phyloP scores from a whole-genome alignment of 2,329 filamentous ascomycete genomes.

The Pseudopyricularia javanii region DNA sequence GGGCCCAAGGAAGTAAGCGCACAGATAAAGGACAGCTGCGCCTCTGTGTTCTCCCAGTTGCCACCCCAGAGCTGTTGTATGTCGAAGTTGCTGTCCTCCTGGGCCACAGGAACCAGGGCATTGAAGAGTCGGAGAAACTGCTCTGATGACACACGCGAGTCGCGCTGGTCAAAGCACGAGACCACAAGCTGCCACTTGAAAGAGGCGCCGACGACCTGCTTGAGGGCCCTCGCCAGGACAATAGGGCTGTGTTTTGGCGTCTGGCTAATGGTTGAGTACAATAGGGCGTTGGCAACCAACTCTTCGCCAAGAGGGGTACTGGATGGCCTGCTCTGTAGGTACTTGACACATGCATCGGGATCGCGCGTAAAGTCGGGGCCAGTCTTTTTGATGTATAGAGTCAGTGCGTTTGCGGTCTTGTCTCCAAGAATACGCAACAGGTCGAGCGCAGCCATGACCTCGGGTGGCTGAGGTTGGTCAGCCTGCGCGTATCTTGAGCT shows the following conservation, averaged over 20 bases:
- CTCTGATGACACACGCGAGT: constrained; percentile 59
- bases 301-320: constrained; percentile 60
- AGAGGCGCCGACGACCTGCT: constrained; percentile 47
- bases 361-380: constrained; percentile 67
- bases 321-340: constrained; percentile 39
- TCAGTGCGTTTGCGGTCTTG: constrained; percentile 41
- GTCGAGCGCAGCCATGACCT: constrained; percentile 59
- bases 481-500: constrained; percentile 55
- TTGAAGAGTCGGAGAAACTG: constrained; percentile 78
- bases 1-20: constrained; percentile 69
- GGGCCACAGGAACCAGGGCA: constrained; percentile 61
- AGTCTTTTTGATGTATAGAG: constrained; percentile 58
- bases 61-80: constrained; percentile 88
- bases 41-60: constrained; percentile 72
- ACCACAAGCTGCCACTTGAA: constrained; percentile 65
- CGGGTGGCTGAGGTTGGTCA: constrained; percentile 53
- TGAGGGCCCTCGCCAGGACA: constrained; percentile 48
- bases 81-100: constrained; percentile 53
- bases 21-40: constrained; percentile 86
- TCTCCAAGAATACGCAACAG: constrained; percentile 54
- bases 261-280: constrained; percentile 50
- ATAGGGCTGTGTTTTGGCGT: constrained; percentile 39
- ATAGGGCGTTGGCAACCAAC: constrained; percentile 69
- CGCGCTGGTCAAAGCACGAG: constrained; percentile 66
- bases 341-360: constrained; percentile 49